Conservation (phyloP, 345 rosid genomes). For the Raphanus sativus region DNA sequence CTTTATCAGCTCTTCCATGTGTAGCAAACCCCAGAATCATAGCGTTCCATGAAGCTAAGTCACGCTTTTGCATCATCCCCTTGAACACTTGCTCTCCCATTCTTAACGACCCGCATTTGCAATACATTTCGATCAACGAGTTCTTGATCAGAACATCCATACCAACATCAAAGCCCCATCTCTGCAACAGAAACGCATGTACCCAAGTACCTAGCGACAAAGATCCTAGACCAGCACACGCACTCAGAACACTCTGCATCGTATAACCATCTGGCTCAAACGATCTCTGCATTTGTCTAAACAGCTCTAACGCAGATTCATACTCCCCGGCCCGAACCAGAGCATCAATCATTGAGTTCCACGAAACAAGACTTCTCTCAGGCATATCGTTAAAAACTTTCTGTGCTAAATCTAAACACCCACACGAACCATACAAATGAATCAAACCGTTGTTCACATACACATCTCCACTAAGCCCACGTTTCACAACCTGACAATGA, state of each 20-base stretch:
- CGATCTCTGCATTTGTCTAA: conserved; percentile 46
- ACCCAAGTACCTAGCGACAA: conserved; percentile 72
- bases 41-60: conserved; percentile 73
- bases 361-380: conserved; percentile 67
- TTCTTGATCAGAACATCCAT: conserved; percentile 57
- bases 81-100: conserved; percentile 64
- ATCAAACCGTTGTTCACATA: conserved; percentile 77
- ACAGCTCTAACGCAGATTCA: conserved; percentile 49
- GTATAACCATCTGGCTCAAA: conserved; percentile 73
- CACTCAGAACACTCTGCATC: conserved; percentile 62
- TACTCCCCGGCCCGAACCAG: conserved; percentile 63
- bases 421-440: conserved; percentile 72
- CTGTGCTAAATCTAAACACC: conserved; percentile 49
- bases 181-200: conserved; percentile 59
- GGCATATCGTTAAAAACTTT: conserved; percentile 69
- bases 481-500: conserved; percentile 66
- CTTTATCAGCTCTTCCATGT: conserved; percentile 62
- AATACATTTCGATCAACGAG: conserved; percentile 77
- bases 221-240: conserved; percentile 71
- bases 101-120: conserved; percentile 68
- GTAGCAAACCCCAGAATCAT: conserved; percentile 74
- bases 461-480: conserved; percentile 59
- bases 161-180: conserved; percentile 32
- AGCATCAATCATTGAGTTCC: conserved; percentile 75
- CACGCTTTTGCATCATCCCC: conserved; percentile 64